Base-by-base conservation (phyloP, 1,284 basidiomycete genomes). In the Meira nashicola region DNA sequence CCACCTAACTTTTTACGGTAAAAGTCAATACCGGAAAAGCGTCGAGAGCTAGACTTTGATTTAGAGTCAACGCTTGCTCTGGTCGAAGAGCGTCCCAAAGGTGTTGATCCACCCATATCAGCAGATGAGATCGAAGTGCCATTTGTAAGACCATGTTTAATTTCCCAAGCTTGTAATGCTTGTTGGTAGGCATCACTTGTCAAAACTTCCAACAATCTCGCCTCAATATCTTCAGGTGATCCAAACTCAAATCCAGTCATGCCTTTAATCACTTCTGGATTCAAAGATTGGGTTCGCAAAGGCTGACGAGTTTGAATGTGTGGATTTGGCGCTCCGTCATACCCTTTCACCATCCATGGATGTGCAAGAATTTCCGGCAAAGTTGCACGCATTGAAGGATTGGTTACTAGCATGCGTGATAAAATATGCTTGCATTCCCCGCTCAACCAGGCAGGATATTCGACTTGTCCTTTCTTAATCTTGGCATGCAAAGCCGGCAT, bases 171-270 rank as follows among this genome's bases (percentile, higher is more conserved):
- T 40, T 85, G 82, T 7, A 94, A 83, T 0, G 89, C 86, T 0
- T 85, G 83, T 17, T 83, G 80, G 77, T 97, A 98, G 0, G 81
- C 78, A 28, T 96, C 92, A 2, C 87, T 87, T 64, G 86, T 85
- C 21, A 97, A 83, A 19, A 96, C 84, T 2, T 85, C 83, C 37
- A 84, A 74, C 3, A 97, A 83, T 71, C 84, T 86, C 39, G 83
- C 82, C 75, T 90, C 87, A 61, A 97, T 92, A 21, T 93, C 87
- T 10, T 90, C 87, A 39, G 89, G 86, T 0, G 88, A 83, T 6
- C 94, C 95, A 70, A 98, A 97, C 73, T 97, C 93, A 80, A 98
- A 97, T 1, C 94, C 94, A 48, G 88, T 87, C 94, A 98, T 97
- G 57, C 88, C 87, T 57, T 85, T 84, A 77, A 98, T 86, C 50